Evolutionary conservation across 495 filamentous ascomycete genomes (phyloP).

Genomic region (Margaritispora aquatica): DNA sequence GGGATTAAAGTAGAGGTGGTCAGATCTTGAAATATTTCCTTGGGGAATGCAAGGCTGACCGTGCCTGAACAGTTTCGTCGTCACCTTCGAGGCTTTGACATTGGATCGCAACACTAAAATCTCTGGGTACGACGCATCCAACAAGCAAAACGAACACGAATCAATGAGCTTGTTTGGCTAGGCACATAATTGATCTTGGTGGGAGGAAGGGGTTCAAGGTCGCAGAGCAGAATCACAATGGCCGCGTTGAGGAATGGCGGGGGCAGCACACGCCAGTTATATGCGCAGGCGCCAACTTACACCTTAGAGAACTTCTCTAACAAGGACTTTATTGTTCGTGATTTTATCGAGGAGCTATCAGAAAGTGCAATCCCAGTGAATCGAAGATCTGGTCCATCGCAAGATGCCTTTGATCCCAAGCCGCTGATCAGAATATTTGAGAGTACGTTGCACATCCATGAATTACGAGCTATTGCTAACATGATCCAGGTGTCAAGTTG

Average conservation of each 20-base stretch:
- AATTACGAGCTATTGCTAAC: slow-evolving; percentile 18
- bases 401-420: slow-evolving; percentile 90
- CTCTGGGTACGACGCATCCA: neutral
- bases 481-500: slow-evolving; percentile 50
- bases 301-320: slow-evolving; percentile 83
- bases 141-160: neutral
- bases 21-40: neutral
- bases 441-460: slow-evolving; percentile 37
- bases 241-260: slow-evolving; percentile 40
- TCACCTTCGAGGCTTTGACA: neutral
- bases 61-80: neutral
- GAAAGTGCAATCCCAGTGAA: slow-evolving; percentile 69
- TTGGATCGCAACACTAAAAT: neutral
- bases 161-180: neutral
- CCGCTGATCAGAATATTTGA: slow-evolving; percentile 95
- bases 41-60: neutral
- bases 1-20: neutral
- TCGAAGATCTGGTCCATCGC: slow-evolving; percentile 64
- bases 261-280: slow-evolving; percentile 52
- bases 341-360: slow-evolving; percentile 91
- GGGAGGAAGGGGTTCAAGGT: slow-evolving; percentile 8
- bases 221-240: slow-evolving; percentile 7
- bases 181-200: slow-evolving; percentile 13
- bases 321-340: slow-evolving; percentile 94
- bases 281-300: slow-evolving; percentile 74